Base-by-base conservation (phyloP, 306 rosid genomes). In the Hippophae rhamnoides region DNA sequence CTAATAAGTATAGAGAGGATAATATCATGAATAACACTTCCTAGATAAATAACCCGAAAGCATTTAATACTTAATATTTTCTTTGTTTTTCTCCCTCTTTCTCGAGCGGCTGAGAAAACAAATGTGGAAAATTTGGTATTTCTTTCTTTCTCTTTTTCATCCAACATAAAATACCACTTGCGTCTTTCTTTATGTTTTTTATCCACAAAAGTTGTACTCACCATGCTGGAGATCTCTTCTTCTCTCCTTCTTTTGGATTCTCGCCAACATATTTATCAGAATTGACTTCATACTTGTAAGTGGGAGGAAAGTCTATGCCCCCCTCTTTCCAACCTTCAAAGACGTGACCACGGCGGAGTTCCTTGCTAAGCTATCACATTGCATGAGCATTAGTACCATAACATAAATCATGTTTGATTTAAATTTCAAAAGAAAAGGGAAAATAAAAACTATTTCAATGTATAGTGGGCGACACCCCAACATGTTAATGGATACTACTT, bases 301-400 rank as follows among this genome's bases (percentile, higher is more conserved):
- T 92, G 11, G 99, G 99, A 53, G 96, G 86, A 72, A 92, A 92
- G 13, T 83, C 82, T 71, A 88, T 78, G 56, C 27, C 43, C 57
- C 95, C 99, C 41, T 92, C 99, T 61, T 72, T 88, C 99, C 99
- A 92, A 78, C 99, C 99, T 54, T 75, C 88, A 50, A 92, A 92
- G 18, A 92, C 96, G 14, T 43, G 93, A 47, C 99, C 95, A 10
- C 53, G 58, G n/a, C 72, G 78, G 31, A 86, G 72, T 72, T 86
- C 99, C 64, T 77, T 76, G 80, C 56, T 82, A 56, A 92, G 85
- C 99, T 92, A 74, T 73, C 67, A 72, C 18, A 73, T 54, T 45
- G 57, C 18, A 38, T 41, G 5, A 62, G 56, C 62, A 46, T 70
- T 70, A 61, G 58, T 8, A 50, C 26, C 49, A 31, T 11, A 13